A percentile compares a stretch with the other conserved stretches of the same genome.
These are phyloP conservation scores for Globisporangium cystogenes DNA, from an alignment of 352 stramenopile genomes.

Conservation along the genomic window DNA sequence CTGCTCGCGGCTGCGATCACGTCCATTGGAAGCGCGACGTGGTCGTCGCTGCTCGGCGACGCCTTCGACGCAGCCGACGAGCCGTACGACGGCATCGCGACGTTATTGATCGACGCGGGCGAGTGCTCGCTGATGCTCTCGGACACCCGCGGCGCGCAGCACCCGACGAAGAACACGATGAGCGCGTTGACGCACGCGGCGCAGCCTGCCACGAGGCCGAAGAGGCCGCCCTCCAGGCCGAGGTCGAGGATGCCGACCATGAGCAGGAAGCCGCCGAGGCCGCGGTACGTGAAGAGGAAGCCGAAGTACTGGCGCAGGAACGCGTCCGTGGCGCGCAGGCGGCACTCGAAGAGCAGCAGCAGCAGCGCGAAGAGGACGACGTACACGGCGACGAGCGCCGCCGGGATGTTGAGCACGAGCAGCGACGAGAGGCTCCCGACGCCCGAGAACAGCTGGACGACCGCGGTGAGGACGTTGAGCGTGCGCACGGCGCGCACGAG, in stretches of 20 bases:
- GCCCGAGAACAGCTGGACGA: conserved; percentile 33
- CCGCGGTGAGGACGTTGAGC: conserved; percentile 37
- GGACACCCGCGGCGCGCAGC: conserved; percentile 16
- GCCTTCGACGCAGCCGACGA: conserved; percentile 2
- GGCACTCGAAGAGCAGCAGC: conserved; percentile 49
- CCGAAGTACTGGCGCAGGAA: conserved; percentile 51
- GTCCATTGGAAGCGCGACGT: conserved; percentile 3
- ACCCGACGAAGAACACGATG: conserved; percentile 31
- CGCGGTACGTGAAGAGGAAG: conserved; percentile 52
- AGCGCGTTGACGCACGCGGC: conserved; percentile 32
- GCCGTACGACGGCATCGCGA: conserved; percentile 10
- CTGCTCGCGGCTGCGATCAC: not conserved
- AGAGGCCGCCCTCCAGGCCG: conserved; percentile 36
- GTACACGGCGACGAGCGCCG: conserved; percentile 48
- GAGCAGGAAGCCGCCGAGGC: conserved; percentile 41
- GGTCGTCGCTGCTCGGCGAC: not conserved
- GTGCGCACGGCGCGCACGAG: conserved; percentile 23
- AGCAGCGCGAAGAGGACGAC: conserved; percentile 39
- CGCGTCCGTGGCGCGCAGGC: conserved; percentile 33
- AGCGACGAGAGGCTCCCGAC: conserved; percentile 36
- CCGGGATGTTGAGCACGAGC: conserved; percentile 28
- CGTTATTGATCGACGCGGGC: conserved; percentile 8
- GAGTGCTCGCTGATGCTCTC: not conserved
- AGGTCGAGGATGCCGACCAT: conserved; percentile 60
- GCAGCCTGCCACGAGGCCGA: conserved; percentile 27